phyloP scores from a whole-genome alignment of 148 eudicot species.

The Rhododendron henanense region DNA sequence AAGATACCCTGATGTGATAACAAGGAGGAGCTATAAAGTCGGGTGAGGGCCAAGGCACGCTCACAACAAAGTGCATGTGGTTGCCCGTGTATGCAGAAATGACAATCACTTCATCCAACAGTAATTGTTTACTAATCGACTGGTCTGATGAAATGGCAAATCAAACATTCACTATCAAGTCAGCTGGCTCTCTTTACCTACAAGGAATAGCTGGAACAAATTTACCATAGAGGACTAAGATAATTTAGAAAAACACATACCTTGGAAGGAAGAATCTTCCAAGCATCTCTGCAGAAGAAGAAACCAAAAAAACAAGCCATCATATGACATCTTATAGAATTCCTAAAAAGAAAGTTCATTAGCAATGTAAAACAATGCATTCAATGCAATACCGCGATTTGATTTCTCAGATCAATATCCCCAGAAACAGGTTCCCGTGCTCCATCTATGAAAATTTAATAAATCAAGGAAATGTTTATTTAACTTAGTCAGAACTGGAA shows the following conservation, averaged over 20 bases:
- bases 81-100: background rate
- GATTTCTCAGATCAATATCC: slow-evolving; percentile 41
- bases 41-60: background rate
- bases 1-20: background rate
- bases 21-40: background rate
- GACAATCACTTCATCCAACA: background rate
- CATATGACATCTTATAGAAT: background rate
- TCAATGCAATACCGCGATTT: slow-evolving; percentile 46
- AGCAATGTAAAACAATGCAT: background rate
- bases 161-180: background rate
- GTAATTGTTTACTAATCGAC: background rate
- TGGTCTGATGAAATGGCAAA: background rate
- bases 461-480: slow-evolving; percentile 12
- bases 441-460: slow-evolving; percentile 21
- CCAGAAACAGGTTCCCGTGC: slow-evolving; percentile 22
- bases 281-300: slow-evolving; percentile 55
- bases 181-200: background rate
- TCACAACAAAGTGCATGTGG: background rate
- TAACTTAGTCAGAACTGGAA: background rate
- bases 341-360: background rate
- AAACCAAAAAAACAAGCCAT: background rate
- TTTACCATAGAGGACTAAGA: background rate
- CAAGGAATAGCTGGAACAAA: background rate
- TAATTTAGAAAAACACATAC: slow-evolving; percentile 25
- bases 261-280: slow-evolving; percentile 72